These are phyloP conservation scores for Endotrypanum monterogeii DNA, from an alignment of 208 protist species.

Conservation along the genomic window DNA sequence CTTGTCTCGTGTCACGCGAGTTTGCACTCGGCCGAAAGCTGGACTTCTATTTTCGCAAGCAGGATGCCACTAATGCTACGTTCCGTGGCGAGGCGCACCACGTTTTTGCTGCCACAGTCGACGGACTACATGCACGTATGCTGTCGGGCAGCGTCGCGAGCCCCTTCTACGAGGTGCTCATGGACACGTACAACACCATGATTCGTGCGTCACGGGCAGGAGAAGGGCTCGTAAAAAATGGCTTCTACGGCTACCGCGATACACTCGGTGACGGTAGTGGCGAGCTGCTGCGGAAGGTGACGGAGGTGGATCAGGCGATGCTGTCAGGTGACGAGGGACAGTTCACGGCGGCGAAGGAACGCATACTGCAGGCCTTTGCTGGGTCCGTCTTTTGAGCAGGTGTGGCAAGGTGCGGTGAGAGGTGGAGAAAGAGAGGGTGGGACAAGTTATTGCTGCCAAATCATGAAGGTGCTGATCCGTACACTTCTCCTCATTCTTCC, in stretches of 20 bases:
- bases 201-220: slow-evolving; percentile 71
- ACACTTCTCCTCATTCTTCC: background rate
- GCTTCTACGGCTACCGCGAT: slow-evolving; percentile 55
- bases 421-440: background rate
- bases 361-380: slow-evolving; percentile 47
- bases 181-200: slow-evolving; percentile 84
- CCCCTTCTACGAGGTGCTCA: slow-evolving; percentile 85
- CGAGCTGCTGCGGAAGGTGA: slow-evolving; percentile 47
- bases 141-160: slow-evolving; percentile 27
- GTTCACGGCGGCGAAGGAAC: slow-evolving; percentile 62
- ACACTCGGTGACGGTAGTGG: slow-evolving; percentile 8
- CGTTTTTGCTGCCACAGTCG: slow-evolving; percentile 43
- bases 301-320: slow-evolving; percentile 72
- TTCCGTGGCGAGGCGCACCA: slow-evolving; percentile 36
- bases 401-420: background rate
- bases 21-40: slow-evolving; percentile 79
- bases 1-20: slow-evolving; percentile 63
- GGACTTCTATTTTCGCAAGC: slow-evolving; percentile 76
- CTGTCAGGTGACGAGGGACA: slow-evolving; percentile 58
- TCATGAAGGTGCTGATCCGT: background rate
- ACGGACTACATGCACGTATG: slow-evolving; percentile 70
- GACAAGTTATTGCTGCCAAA: too few relatives aligned
- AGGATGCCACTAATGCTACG: slow-evolving; percentile 60
- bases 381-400: slow-evolving; percentile 13
- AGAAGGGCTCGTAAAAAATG: slow-evolving; percentile 67